Conservation (phyloP, 2,329 filamentous ascomycete species). For the Zymoseptoria passerinii region DNA sequence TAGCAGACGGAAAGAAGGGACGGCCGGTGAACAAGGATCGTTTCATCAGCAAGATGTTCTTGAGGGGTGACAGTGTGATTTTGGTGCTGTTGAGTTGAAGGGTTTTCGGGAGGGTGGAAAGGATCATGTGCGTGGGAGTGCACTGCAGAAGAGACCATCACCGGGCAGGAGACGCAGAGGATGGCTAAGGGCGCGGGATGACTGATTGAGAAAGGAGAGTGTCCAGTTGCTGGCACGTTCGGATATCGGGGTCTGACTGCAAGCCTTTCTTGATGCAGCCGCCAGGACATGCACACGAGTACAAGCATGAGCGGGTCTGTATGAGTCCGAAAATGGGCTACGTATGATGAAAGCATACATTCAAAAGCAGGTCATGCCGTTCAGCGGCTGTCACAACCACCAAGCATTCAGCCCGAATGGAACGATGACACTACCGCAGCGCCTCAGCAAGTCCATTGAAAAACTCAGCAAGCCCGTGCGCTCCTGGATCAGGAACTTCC, state of each 20-base stretch:
- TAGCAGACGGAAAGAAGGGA: conserved; percentile 79
- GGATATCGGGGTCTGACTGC: neutral
- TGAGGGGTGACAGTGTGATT: conserved; percentile 81
- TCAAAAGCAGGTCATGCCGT: neutral
- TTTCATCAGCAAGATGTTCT: conserved; percentile 97
- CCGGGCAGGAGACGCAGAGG: neutral
- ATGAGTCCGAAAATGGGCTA: neutral
- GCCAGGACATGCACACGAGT: neutral
- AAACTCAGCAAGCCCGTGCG: conserved; percentile 74
- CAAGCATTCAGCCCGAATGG: neutral
- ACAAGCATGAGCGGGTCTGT: neutral
- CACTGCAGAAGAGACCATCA: neutral
- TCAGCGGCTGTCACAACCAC: neutral
- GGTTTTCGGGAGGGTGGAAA: neutral
- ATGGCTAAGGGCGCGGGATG: too few relatives aligned
- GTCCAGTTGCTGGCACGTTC: neutral
- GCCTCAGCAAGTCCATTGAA: conserved; percentile 65
- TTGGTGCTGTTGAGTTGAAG: conserved; percentile 64
- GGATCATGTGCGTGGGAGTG: neutral
- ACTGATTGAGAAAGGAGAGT: neutral
- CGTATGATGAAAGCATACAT: neutral
- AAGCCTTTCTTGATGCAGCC: neutral
- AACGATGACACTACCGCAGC: conserved; percentile 23
- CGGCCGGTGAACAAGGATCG: conserved; percentile 92
- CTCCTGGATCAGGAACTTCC: conserved; percentile 65